Conservation (phyloP, 345 rosid species). For the Schrenkiella parvula region DNA sequence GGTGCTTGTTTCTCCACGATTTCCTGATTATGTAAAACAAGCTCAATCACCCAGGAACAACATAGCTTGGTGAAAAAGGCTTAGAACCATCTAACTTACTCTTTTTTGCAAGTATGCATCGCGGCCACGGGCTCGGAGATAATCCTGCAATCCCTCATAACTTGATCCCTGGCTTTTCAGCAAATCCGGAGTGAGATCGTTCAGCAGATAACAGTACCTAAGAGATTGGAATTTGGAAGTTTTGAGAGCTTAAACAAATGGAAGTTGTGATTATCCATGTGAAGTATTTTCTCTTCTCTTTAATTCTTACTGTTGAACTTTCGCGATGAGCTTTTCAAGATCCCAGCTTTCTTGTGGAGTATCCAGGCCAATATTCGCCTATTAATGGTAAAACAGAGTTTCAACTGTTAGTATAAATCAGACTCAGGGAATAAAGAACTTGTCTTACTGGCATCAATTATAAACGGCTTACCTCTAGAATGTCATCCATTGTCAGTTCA, state of each 20-base stretch:
- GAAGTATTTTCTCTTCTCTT: neutral
- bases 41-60: conserved; percentile 5
- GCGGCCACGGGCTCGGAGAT: conserved; percentile 74
- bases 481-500: conserved; percentile 95
- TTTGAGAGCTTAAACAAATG: neutral
- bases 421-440: neutral
- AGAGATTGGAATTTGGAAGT: conserved; percentile 1
- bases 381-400: conserved; percentile 2
- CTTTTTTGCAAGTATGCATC: conserved; percentile 92
- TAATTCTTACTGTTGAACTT: conserved; percentile 76
- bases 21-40: conserved; percentile 39
- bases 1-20: conserved; percentile 80
- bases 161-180: conserved; percentile 60
- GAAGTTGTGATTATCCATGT: neutral
- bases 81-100: conserved; percentile 37
- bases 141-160: conserved; percentile 67
- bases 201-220: conserved; percentile 91
- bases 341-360: conserved; percentile 80
- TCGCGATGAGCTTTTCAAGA: conserved; percentile 82
- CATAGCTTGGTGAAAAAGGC: conserved; percentile 1
- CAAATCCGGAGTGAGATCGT: conserved; percentile 72
- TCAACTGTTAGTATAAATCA: neutral
- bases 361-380: conserved; percentile 90
- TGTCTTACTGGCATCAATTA: neutral
- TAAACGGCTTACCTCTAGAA: conserved; percentile 63